Conservation (phyloP, 2,329 filamentous ascomycete species). For the Chaetothyriales sp. region DNA sequence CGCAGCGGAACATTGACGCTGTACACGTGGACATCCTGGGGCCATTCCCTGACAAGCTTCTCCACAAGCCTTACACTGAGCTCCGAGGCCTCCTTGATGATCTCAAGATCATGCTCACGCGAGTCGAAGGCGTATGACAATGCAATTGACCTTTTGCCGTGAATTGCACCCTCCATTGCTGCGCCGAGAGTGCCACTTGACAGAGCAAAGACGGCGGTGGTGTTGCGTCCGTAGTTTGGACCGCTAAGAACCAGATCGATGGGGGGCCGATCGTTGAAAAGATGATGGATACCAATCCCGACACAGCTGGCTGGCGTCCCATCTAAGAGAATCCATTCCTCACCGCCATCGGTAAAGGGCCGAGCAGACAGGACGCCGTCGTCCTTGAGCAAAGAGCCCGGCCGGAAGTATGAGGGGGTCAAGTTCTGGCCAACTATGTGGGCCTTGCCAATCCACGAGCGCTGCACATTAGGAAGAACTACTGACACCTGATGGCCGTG, state of each 20-base stretch:
- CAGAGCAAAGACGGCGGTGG: conserved; percentile 62
- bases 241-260: conserved; percentile 65
- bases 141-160: conserved; percentile 56
- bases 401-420: conserved; percentile 70
- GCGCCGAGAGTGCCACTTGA: conserved; percentile 65
- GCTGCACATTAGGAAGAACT: conserved; percentile 75
- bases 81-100: conserved; percentile 62
- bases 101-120: conserved; percentile 62
- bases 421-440: conserved; percentile 85
- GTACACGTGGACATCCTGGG: conserved; percentile 63
- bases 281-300: conserved; percentile 68
- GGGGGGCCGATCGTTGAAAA: conserved; percentile 55
- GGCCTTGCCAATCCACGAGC: conserved; percentile 97
- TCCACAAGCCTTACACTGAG: conserved; percentile 67
- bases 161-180: conserved; percentile 62
- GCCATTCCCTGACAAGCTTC: conserved; percentile 62
- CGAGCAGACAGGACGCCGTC: conserved; percentile 53
- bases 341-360: conserved; percentile 38
- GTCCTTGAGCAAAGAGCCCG: conserved; percentile 43
- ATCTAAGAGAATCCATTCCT: conserved; percentile 71
- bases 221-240: conserved; percentile 72
- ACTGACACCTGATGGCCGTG: conserved; percentile 82
- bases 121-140: conserved; percentile 83
- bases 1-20: conserved; percentile 79
- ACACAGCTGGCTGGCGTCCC: conserved; percentile 69